phyloP scores from a whole-genome alignment of 179 eudicot genomes.

The Monotropa hypopitys region DNA sequence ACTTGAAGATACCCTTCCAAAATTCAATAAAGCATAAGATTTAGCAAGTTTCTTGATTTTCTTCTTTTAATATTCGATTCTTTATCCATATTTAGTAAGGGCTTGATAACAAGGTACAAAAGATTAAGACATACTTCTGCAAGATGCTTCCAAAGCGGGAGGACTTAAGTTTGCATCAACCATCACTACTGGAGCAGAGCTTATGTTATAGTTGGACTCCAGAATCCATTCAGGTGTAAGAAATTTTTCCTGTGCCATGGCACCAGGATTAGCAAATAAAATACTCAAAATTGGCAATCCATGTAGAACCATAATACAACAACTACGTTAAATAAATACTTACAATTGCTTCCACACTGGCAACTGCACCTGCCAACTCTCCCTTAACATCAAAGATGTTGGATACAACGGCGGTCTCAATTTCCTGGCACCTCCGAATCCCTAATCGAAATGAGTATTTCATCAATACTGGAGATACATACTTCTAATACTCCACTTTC shows the following conservation, averaged over 20 bases:
- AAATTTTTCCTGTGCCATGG: constrained; percentile 45
- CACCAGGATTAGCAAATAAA: background rate
- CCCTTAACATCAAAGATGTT: constrained; percentile 68
- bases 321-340: constrained; percentile 15
- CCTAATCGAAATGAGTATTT: constrained; percentile 28
- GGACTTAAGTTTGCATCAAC: constrained; percentile 86
- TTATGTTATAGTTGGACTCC: constrained; percentile 31
- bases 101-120: background rate
- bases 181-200: constrained; percentile 64
- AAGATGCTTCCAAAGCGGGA: constrained; percentile 48
- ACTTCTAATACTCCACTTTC: background rate
- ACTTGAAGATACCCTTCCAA: no score
- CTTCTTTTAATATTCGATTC: no score
- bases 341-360: constrained; percentile 77
- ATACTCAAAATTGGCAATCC: background rate
- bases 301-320: background rate
- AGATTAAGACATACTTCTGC: constrained; percentile 39
- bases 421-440: constrained; percentile 35
- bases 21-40: no score
- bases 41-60: no score
- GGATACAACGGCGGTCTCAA: constrained; percentile 69
- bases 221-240: constrained; percentile 71
- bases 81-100: no score
- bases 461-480: background rate
- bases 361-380: constrained; percentile 74